Evolutionary conservation across 73 alveolate species (phyloP), one percentile per base, ranked within the genome.

Genomic region (Effrenium voratum): DNA sequence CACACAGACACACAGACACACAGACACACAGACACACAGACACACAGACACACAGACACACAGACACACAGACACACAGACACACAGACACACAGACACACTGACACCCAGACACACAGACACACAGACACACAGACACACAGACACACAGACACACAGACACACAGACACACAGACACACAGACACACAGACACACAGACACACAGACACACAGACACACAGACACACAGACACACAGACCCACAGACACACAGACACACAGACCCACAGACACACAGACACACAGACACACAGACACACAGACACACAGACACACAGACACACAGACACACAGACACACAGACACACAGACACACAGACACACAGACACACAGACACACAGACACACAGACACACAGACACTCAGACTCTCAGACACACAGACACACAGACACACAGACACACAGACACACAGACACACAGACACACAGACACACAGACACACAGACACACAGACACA

Each of bases 401-500:
- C 80, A 66, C 80, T 13, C 80, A 66, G 80, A 66, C 80, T 13
- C 80, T 13, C 80, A 66, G 80, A 66, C 80, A 66, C 80, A 66
- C 80, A 66, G 80, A 66, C 80, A 66, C 80, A 66, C 80, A 66
- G 80, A 66, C 80, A 66, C 80, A 66, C 80, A 66, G 80, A 66
- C 80, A 66, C 80, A 66, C 80, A 66, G 80, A 66, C 80, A 66
- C 80, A 66, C 80, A 66, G 80, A 66, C 80, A 52, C 66, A 52
- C 66, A 52, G 66, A 52, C 66, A 52, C 66, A 52, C 66, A 52
- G 66, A 52, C 66, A 52, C 66, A 52, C 66, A 52, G 66, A 52
- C 28, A 99, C 93, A 30, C 80, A 66, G 80, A 66, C 28, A 99
- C 93, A 30, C 80, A 66, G 80, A 66, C 28, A 99, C 93, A 30